Base-by-base conservation (phyloP, 805 yeast species). In the Hanseniaspora singularis region DNA sequence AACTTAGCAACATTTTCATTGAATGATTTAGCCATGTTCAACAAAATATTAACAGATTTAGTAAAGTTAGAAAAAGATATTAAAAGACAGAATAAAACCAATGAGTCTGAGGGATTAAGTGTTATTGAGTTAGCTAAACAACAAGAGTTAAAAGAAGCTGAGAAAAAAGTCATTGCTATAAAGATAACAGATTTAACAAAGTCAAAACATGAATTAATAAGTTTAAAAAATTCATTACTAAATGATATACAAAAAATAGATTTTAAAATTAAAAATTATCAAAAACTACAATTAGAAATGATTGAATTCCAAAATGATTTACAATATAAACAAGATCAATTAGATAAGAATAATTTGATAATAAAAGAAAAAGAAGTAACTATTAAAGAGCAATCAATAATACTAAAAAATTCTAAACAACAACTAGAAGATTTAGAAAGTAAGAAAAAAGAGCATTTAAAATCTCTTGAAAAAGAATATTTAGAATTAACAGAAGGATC, bases 161-260 rank as follows among this genome's bases (percentile, higher is more conserved):
- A 67, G 3, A 57, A 58, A 16, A 60, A 58, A 1, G 60, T 66
- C 6, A 60, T 70, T 1, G 50, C 54, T 1, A 62, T 57, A 14
- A 61, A 63, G 3, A 65, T 66, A 30, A 53, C 55, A 14, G 62
- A 60, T 7, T 3, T 3, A 15, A 2, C 31, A 38, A 22, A 15
- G 10, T 11, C 10, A 9, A 10, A 24, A 38, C 1, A 15, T 24
- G 22, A 9, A 26, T 3, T 1, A 26, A 26, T 11, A 7, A 26
- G 28, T 8, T 8, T 38, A 23, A 38, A 26, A 27, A 26, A 18
- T 6, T 27, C 24, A 3, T 20, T 38, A 9, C 22, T 33, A 22
- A 30, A 22, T 27, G 38, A 30, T 12, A 12, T 43, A 20, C 49
- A 39, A 33, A 37, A 20, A 31, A 24, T 30, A 5, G 22, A 46